Percentiles rank a stretch among this genome's conserved stretches.
phyloP scores from a whole-genome alignment of 2,329 filamentous ascomycete species.

The Colletotrichum brevisporum region DNA sequence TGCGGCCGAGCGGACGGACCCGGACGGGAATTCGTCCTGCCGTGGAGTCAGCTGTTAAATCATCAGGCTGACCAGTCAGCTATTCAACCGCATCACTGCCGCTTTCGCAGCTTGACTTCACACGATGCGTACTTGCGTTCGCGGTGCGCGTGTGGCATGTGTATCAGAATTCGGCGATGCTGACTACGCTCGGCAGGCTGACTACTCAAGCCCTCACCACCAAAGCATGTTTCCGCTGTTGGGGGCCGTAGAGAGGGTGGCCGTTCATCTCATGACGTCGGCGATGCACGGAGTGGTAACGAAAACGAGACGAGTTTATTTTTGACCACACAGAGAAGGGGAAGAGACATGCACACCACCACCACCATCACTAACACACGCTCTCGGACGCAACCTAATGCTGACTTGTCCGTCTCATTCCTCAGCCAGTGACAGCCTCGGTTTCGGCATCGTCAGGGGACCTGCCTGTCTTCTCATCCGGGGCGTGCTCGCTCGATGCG shows the following conservation, averaged over 20 bases:
- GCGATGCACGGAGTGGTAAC: background rate
- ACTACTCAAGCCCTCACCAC: background rate
- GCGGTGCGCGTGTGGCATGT: too few relatives aligned
- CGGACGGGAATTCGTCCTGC: too few relatives aligned
- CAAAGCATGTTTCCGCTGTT: background rate
- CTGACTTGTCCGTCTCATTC: background rate
- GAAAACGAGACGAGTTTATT: constrained; percentile 15
- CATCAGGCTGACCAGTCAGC: background rate
- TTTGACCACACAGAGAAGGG: background rate
- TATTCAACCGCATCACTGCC: background rate
- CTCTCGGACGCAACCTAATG: constrained; percentile 2
- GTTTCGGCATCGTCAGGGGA: constrained; percentile 17
- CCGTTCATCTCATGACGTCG: constrained; percentile 20
- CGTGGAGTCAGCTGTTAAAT: too few relatives aligned
- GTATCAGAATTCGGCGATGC: too few relatives aligned
- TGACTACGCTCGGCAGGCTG: background rate
- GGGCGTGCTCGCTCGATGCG: too few relatives aligned
- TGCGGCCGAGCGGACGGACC: background rate
- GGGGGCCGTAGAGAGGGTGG: background rate
- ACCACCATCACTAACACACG: constrained; percentile 2
- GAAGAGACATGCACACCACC: background rate
- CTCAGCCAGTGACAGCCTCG: constrained; percentile 16
- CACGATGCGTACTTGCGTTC: too few relatives aligned
- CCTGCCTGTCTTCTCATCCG: background rate
- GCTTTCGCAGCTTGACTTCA: background rate